Base-by-base conservation (phyloP, 2,329 filamentous ascomycete species). In the Nectriaceae sp. region DNA sequence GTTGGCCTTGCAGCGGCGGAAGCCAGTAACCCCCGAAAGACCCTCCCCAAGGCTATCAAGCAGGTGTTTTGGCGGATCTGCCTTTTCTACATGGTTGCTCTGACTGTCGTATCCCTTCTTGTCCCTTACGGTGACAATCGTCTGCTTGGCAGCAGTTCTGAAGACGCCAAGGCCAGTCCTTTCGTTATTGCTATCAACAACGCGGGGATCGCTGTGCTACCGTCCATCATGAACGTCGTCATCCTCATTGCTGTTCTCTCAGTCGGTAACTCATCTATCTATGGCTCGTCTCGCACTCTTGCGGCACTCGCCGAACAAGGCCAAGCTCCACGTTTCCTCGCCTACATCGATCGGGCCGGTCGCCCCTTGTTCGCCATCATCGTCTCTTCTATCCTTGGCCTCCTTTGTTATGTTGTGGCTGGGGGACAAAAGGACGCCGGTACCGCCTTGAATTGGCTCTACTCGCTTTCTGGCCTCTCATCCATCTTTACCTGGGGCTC, bases 161-260 rank as follows among this genome's bases (percentile, higher is more conserved):
- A 79, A 33, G 82, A 90, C 64, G 82, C 86, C 35, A 81, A 83
- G 10, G 88, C 90, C 1, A 95, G 90, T 4, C 93, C 92, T 0
- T 97, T 97, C 65, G 92, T 97, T 60, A 92, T 97, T 58, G 90
- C 91, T 53, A 95, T 96, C 62, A 76, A 87, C 55, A 87, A 89
- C 49, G 90, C 91, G 2, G 87, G 89, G n/a, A 94, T 96, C 57
- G 73, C 81, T 21, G 84, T 87, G 3, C 79, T 96, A 4, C 89
- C 90, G 1, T 91, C 88, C 1, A 80, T 96, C n/a, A n/a, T n/a
- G n/a, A n/a, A n/a, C n/a, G n/a, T n/a, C n/a, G n/a, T n/a, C n/a
- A n/a, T n/a, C n/a, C n/a, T n/a, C 43, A 94, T 97, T 54, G 88
- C 91, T 11, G 91, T 96, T 13, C 75, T 97, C 18, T 95, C 90